phyloP scores from a whole-genome alignment of 139 green algal species.

The Diplosphaera chodatii region DNA sequence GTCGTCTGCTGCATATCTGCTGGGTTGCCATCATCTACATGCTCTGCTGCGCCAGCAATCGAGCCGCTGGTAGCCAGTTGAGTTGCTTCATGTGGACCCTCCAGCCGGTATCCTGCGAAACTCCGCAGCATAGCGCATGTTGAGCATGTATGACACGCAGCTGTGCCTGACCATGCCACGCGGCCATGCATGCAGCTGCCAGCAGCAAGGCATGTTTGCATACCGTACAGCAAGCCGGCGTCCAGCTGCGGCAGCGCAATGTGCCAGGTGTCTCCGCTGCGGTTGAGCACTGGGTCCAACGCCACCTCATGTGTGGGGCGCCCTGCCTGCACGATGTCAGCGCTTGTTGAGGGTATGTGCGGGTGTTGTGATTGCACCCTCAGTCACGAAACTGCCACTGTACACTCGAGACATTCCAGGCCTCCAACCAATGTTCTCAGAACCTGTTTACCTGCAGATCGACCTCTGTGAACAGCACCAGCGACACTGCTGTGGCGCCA shows the following conservation, averaged over 20 bases:
- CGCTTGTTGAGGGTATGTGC: no score
- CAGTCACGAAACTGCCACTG: no score
- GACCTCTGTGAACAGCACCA: conserved; percentile 79
- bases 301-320: conserved; percentile 54
- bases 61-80: background rate
- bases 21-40: no score
- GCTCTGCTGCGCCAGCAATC: background rate
- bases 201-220: no score
- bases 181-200: no score
- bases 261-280: conserved; percentile 82
- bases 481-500: conserved; percentile 49
- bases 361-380: no score
- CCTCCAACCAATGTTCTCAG: no score
- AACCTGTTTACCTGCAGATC: conserved; percentile 43
- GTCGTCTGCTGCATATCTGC: background rate
- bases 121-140: no score
- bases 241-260: conserved; percentile 61
- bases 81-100: background rate
- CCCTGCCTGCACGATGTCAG: conserved; percentile 41
- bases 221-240: conserved; percentile 64
- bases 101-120: background rate
- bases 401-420: no score
- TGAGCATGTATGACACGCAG: no score
- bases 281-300: conserved; percentile 67
- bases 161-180: no score